Base-by-base conservation (phyloP, 805 yeast genomes). In the Schwanniomyces polymorphus region DNA sequence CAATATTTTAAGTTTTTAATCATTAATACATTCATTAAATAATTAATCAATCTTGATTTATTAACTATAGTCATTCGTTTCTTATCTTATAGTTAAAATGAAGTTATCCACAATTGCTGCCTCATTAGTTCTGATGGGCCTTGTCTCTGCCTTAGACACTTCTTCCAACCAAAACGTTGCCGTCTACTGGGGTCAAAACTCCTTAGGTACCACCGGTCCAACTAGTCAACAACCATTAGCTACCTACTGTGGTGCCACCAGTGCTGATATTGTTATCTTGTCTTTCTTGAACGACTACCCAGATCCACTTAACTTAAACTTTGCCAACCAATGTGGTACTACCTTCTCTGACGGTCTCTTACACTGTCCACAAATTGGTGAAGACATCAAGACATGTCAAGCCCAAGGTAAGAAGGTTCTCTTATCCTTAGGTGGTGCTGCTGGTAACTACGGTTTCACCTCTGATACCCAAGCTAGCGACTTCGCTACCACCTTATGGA, bases 161-260 rank as follows among this genome's bases (percentile, higher is more conserved):
- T 43, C 47, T 25, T 38, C 40, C 21, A 43, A 74, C 33, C 48
- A 60, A 7, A 86, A 88, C 53, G 80, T 89, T 31, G 96, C 86
- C 21, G 75, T 87, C 7, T 90, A 90, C 69, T 90, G 97, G 97
- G 97, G 97, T 46, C 96, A 90, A 67, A 44, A 44, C 23, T 41
- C 51, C 4, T 33, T 37, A 5, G 50, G 50, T 23, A 11, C 29
- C 10, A 27, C 9, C 14, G 35, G 35, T 12, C 16, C n/a, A 7
- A 28, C 49, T 10, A 25, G 42, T 17, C 56, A 53, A 38, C 67
- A 65, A 46, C 37, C 55, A 38, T 58, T 69, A 54, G 43, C 53
- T 25, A 42, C 56, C 40, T 87, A 87, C 72, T 88, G 96, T 73
- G 70, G 73, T 49, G 72, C 80, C 46, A 78, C 80, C 45, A 75